Evolutionary conservation across 768 basidiomycete genomes (phyloP).

Genomic region (Peribolospora kevripleyi): DNA sequence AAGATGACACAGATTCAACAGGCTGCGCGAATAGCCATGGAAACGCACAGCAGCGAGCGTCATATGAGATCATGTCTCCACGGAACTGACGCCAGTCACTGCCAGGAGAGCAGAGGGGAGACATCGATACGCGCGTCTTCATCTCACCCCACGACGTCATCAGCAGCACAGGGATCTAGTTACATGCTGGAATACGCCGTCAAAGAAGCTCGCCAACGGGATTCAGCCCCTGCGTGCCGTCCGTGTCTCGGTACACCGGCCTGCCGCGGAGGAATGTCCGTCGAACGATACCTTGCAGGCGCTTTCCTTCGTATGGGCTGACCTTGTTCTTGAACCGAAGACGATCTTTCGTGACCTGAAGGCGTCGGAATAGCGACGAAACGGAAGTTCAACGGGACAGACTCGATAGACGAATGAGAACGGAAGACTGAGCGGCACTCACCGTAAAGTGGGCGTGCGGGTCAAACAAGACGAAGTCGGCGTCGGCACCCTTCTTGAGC

Average conservation of each 20-base stretch:
- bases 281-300: constrained; percentile 41
- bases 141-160: too few relatives aligned
- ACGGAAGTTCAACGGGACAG: background rate
- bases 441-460: constrained; percentile 23
- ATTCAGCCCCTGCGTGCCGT: background rate
- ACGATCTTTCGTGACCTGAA: constrained; percentile 43
- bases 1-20: too few relatives aligned
- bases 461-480: constrained; percentile 70
- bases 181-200: too few relatives aligned
- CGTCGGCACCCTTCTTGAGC: constrained; percentile 50
- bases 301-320: constrained; percentile 59
- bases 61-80: too few relatives aligned
- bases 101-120: too few relatives aligned
- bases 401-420: background rate
- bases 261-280: constrained; percentile 50
- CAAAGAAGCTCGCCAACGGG: too few relatives aligned
- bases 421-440: background rate
- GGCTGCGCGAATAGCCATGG: too few relatives aligned
- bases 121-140: too few relatives aligned
- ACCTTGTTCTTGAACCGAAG: constrained; percentile 85
- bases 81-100: too few relatives aligned
- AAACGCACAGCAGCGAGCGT: too few relatives aligned
- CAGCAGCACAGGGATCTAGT: too few relatives aligned
- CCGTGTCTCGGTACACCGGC: constrained; percentile 28
- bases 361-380: background rate